These are phyloP conservation scores for Penicillium sp. DNA, from an alignment of 2,329 filamentous ascomycete genomes.

Conservation along the genomic window DNA sequence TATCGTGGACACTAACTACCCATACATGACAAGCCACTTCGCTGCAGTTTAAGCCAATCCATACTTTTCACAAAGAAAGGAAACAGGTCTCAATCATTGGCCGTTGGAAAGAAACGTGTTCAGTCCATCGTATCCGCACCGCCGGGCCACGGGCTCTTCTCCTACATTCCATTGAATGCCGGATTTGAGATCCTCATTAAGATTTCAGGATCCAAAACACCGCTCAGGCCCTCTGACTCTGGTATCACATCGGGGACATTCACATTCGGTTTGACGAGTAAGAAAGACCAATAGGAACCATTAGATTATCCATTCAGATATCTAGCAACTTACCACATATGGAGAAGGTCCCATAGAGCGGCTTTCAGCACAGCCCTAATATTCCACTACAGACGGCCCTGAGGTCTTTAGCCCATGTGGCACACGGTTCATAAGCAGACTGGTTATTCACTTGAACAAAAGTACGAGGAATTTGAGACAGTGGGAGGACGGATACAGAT, in stretches of 20 bases:
- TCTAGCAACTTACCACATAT: neutral
- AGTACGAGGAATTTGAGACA: neutral
- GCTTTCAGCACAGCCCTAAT: neutral
- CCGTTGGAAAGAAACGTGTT: neutral
- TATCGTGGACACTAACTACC: no score
- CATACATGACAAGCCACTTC: no score
- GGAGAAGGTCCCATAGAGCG: neutral
- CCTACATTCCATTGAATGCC: neutral
- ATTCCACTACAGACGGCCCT: neutral
- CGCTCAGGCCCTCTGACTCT: neutral
- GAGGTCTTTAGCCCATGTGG: slow-evolving; percentile 5
- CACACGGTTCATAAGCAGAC: neutral
- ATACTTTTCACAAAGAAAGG: no score
- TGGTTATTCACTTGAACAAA: neutral
- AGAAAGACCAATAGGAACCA: neutral
- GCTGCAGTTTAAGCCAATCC: no score
- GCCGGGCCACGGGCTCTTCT: neutral
- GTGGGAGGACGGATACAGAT: neutral
- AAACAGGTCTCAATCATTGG: no score
- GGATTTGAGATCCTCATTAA: neutral
- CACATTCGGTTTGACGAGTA: neutral
- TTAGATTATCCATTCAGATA: neutral
- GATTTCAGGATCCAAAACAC: neutral
- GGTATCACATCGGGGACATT: neutral
- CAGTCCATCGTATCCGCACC: neutral